phyloP scores from a whole-genome alignment of 1,284 basidiomycete species.

The Inonotus hispidus region DNA sequence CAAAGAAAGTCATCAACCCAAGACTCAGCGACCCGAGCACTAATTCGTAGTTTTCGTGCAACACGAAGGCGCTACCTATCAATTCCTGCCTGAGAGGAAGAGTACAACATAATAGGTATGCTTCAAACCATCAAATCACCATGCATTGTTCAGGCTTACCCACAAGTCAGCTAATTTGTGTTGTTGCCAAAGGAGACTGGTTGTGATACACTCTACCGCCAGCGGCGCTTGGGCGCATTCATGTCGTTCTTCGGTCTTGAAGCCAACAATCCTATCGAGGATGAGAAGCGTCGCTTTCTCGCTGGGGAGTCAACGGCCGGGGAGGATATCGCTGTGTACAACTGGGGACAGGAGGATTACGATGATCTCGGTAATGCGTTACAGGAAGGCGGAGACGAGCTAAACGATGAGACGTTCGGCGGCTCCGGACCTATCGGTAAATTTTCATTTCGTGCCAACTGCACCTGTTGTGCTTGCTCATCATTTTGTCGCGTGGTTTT shows the following conservation, averaged over 20 bases:
- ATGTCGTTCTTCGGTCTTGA: conserved; percentile 84
- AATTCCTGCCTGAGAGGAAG: too few species aligned
- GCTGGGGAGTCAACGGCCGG: conserved; percentile 48
- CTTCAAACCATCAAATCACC: neutral
- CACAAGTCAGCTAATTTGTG: neutral
- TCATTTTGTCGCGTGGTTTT: neutral
- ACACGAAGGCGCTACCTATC: too few species aligned
- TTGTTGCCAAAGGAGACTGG: neutral
- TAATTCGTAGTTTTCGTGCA: too few species aligned
- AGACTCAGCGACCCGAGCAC: neutral
- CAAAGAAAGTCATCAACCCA: neutral
- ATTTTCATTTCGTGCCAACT: conserved; percentile 23
- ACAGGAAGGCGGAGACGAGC: conserved; percentile 83
- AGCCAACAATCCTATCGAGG: conserved; percentile 51
- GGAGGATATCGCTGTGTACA: conserved; percentile 81
- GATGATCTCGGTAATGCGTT: conserved; percentile 87
- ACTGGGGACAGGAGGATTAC: conserved; percentile 86
- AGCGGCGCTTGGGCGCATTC: conserved; percentile 5
- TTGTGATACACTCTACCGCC: neutral
- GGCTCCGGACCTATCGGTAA: conserved; percentile 61
- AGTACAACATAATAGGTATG: neutral
- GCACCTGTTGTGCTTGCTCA: neutral
- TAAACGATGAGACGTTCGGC: conserved; percentile 97
- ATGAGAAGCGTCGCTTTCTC: conserved; percentile 51
- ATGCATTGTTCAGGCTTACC: too few species aligned